Evolutionary conservation across 2,329 filamentous ascomycete genomes (phyloP).

Genomic region (Fusarium duplospermum): DNA sequence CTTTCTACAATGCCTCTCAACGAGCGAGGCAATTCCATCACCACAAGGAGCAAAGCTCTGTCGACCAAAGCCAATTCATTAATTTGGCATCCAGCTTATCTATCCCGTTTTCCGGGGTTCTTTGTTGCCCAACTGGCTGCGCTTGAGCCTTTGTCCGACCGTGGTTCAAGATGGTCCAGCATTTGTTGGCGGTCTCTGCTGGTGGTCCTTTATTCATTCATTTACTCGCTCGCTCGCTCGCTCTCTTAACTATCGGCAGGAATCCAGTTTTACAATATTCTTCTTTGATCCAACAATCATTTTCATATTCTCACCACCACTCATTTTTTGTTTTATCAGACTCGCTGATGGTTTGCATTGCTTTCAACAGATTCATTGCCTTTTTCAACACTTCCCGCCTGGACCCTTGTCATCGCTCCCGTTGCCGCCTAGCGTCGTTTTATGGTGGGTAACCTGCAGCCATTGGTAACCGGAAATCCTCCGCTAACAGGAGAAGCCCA

Average conservation of each 20-base stretch:
- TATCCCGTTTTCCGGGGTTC: slow-evolving; percentile 15
- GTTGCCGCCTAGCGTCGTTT: slow-evolving; percentile 38
- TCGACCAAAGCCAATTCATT: slow-evolving; percentile 37
- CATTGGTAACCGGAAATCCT: slow-evolving; percentile 33
- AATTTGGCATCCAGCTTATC: slow-evolving; percentile 28
- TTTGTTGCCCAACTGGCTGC: slow-evolving; percentile 33
- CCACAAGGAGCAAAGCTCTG: slow-evolving; percentile 11
- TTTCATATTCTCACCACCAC: slow-evolving; percentile 1
- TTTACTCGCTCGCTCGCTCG: neutral
- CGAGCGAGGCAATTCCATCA: slow-evolving; percentile 32
- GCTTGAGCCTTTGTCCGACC: slow-evolving; percentile 41
- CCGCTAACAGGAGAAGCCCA: slow-evolving; percentile 32
- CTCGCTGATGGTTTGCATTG: slow-evolving; percentile 40
- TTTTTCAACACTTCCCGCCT: slow-evolving; percentile 20
- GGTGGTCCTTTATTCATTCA: slow-evolving; percentile 23
- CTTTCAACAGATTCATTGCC: slow-evolving; percentile 39
- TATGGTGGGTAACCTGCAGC: slow-evolving; percentile 39
- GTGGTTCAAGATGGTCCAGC: slow-evolving; percentile 21
- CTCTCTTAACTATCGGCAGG: slow-evolving; percentile 6
- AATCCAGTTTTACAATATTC: neutral
- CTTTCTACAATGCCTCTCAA: slow-evolving; percentile 31
- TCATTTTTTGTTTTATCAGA: slow-evolving; percentile 15
- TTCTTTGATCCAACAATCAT: neutral
- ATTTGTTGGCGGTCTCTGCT: slow-evolving; percentile 13
- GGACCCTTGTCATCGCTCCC: slow-evolving; percentile 36